Evolutionary conservation across 352 stramenopile species (phyloP), one percentile per base, ranked within the genome.

Genomic region (Globisporangium orthogonon): DNA sequence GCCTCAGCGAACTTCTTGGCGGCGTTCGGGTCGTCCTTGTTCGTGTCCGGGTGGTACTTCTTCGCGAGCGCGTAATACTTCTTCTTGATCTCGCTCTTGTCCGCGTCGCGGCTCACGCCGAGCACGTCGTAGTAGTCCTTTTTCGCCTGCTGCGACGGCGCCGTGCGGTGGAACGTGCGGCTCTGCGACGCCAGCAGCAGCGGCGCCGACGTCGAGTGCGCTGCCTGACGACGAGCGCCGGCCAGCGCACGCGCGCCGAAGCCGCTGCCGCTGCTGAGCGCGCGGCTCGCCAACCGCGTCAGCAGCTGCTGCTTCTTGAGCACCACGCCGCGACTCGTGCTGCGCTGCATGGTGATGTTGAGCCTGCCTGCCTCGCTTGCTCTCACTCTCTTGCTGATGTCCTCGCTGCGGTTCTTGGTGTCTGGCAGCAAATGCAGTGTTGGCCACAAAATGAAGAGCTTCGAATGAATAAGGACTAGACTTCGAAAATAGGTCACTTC

Each of bases 21-120:
- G 1, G 91, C 86, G 50, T 96, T 61, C 46, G 85, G 85, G 56
- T 97, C 88, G 49, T 89, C 80, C 66, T 98, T 98, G 76, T 99
- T 98, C 46, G 96, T 97, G 67, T 99, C 97, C 7, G 97, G 97
- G 67, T 99, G 97, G 76, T 97, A 98, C 75, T 98, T 95, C 73
- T 97, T 98, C 40, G 94, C 96, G 46, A 98, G 64, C 61, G 98
- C 88, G 69, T 98, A 98, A 74, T 97, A 98, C 65, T 97, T 97
- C 75, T 98, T 98, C 81, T 99, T 99, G 67, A 99, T 98, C 51
- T 97, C 90, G 56, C 76, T 93, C 76, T 98, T 98, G 61, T 87
- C 79, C 5, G 95, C 91, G 48, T 87, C 77, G 37, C 71, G 79
- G 2, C 73, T 71, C 30, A 99, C 82, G 54, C 94, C 94, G 30